A percentile compares a stretch with the other conserved stretches of the same genome.
Evolutionary conservation across 2,329 filamentous ascomycete species (phyloP).

Genomic region (Scolecobasidium constrictum): DNA sequence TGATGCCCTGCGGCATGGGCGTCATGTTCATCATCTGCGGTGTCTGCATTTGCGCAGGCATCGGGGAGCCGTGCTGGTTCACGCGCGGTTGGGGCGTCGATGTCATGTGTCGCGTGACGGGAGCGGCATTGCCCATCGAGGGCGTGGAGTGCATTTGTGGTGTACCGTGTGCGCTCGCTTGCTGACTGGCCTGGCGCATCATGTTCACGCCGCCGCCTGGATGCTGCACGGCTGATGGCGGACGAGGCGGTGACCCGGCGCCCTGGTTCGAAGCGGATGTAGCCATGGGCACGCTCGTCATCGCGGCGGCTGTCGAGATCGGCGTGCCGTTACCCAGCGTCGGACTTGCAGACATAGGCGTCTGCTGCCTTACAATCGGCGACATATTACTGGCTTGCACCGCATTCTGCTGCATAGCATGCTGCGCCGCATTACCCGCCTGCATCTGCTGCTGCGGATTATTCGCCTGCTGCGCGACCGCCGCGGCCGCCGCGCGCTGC

Average conservation of each 20-base stretch:
- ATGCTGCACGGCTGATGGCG: slow-evolving; percentile 50
- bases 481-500: slow-evolving; percentile 28
- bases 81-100: slow-evolving; percentile 24
- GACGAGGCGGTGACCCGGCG: slow-evolving; percentile 51
- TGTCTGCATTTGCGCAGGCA: slow-evolving; percentile 9
- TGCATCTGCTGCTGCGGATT: slow-evolving; percentile 29
- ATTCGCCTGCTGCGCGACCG: slow-evolving; percentile 4
- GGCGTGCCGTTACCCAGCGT: slow-evolving; percentile 32
- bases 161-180: slow-evolving; percentile 23
- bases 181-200: slow-evolving; percentile 26
- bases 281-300: slow-evolving; percentile 34
- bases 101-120: slow-evolving; percentile 22
- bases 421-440: slow-evolving; percentile 25
- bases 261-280: slow-evolving; percentile 57
- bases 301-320: slow-evolving; percentile 33
- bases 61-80: slow-evolving; percentile 8
- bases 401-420: slow-evolving; percentile 13
- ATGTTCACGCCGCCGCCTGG: slow-evolving; percentile 19
- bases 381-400: slow-evolving; percentile 9
- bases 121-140: slow-evolving; percentile 21
- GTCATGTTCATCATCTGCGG: slow-evolving; percentile 9
- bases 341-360: slow-evolving; percentile 54
- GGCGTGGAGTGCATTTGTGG: slow-evolving; percentile 27
- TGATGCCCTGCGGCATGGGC: slow-evolving; percentile 4
- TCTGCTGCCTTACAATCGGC: slow-evolving; percentile 46